Conservation (phyloP, 2,329 filamentous ascomycete genomes). For the Xylaria sp. region DNA sequence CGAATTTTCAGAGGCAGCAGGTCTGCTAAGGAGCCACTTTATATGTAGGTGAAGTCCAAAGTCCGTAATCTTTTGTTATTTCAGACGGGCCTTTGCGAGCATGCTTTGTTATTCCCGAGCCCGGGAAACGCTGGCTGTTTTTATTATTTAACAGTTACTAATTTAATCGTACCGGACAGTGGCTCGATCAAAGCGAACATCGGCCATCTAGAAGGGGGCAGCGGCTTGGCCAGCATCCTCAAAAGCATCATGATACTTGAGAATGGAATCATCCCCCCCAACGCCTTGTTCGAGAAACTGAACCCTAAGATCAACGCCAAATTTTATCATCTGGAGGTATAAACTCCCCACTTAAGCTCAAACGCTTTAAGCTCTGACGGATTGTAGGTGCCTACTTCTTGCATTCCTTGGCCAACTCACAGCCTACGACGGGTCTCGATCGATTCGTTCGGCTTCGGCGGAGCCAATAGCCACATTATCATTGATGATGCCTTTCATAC, state of each 20-base stretch:
- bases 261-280: not conserved
- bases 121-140: no score
- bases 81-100: no score
- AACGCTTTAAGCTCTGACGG: no score
- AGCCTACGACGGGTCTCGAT: slow-evolving; percentile 11
- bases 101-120: no score
- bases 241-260: not conserved
- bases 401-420: not conserved
- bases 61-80: no score
- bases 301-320: not conserved
- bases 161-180: not conserved
- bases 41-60: not conserved
- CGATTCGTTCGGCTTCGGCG: slow-evolving; percentile 29
- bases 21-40: not conserved
- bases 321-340: not conserved
- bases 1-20: slow-evolving; percentile 12
- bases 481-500: not conserved
- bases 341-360: no score
- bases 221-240: not conserved
- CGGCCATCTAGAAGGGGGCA: not conserved
- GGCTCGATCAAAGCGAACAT: not conserved
- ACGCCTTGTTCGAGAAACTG: not conserved
- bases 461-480: slow-evolving; percentile 20
- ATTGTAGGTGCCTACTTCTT: not conserved
- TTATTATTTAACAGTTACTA: no score